Evolutionary conservation across 345 rosid species (phyloP).

Genomic region (Schrenkiella parvula): DNA sequence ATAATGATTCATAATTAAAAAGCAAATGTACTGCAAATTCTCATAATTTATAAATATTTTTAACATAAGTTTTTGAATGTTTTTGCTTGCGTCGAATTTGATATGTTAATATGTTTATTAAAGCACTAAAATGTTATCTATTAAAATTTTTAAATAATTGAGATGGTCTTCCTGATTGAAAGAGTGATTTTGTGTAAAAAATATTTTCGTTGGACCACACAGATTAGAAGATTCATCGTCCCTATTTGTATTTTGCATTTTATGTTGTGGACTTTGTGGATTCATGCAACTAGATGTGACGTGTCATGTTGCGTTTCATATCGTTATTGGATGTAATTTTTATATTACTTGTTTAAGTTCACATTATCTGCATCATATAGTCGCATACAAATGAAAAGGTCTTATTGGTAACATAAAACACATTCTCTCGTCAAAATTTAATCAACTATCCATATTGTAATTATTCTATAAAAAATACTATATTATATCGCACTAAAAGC

Average conservation of each 20-base stretch:
- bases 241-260: constrained; percentile 11
- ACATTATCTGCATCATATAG: neutral
- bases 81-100: neutral
- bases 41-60: neutral
- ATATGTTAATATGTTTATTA: neutral
- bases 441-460: neutral
- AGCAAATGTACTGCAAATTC: neutral
- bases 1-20: neutral
- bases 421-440: neutral
- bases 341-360: neutral
- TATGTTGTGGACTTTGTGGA: constrained; percentile 5
- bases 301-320: constrained; percentile 16
- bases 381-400: neutral
- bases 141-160: too few relatives aligned
- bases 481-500: neutral
- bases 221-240: neutral
- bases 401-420: neutral
- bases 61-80: neutral
- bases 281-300: constrained; percentile 28
- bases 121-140: neutral
- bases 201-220: neutral
- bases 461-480: neutral
- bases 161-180: constrained; percentile 9
- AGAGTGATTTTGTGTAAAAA: neutral
- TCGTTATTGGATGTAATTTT: constrained; percentile 5